Conservation (phyloP, 2,329 filamentous ascomycete species). For the Alternaria triticimaculans region DNA sequence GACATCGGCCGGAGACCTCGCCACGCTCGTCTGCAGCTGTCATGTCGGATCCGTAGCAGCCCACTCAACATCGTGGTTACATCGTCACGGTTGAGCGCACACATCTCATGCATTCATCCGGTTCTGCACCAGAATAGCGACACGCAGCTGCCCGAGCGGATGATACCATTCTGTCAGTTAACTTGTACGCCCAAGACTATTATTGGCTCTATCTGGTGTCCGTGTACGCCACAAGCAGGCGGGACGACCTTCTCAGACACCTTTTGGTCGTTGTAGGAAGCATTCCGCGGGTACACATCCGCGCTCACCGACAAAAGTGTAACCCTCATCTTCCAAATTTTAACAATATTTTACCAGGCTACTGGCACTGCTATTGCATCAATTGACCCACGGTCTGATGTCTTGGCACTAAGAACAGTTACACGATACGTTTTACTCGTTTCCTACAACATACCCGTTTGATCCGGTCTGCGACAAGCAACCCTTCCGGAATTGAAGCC, state of each 20-base stretch:
- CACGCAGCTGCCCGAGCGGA: not conserved
- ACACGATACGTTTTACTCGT: not conserved
- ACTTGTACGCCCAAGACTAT: not conserved
- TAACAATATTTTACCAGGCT: not conserved
- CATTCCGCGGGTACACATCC: not conserved
- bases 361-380: not conserved
- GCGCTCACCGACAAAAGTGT: not conserved
- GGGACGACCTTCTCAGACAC: not conserved
- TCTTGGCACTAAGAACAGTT: not conserved
- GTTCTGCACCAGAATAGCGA: not conserved
- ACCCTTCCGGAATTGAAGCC: not conserved
- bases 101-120: not conserved
- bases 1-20: constrained; percentile 30
- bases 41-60: constrained; percentile 13
- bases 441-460: not conserved
- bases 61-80: not conserved
- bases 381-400: not conserved
- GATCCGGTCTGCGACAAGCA: not conserved
- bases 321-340: not conserved
- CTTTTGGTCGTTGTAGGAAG: not conserved
- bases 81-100: not conserved
- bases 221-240: constrained; percentile 1
- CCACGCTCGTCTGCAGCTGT: constrained; percentile 28
- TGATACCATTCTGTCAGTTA: not conserved
- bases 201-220: not conserved